Evolutionary conservation across 129 eudicot genomes (phyloP).

Genomic region (Silybum marianum): DNA sequence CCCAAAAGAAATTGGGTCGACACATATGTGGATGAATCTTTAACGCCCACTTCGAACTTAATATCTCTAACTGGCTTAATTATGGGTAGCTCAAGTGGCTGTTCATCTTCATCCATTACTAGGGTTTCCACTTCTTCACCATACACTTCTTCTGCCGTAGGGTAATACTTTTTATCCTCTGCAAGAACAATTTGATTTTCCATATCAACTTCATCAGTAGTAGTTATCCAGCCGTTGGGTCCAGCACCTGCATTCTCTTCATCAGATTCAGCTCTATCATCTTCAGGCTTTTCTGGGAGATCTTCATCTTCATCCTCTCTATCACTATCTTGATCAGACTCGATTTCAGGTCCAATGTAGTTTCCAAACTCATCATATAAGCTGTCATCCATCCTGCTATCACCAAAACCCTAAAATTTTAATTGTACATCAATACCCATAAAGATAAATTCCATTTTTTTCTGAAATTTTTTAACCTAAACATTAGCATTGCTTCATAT

Average conservation of each 20-base stretch:
- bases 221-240: conserved; percentile 79
- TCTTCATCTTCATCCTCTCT: conserved; percentile 77
- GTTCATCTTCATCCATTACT: conserved; percentile 98
- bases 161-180: conserved; percentile 96
- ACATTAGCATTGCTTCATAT: not conserved
- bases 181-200: conserved; percentile 89
- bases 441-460: not conserved
- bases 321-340: conserved; percentile 87
- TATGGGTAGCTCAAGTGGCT: conserved; percentile 82
- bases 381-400: conserved; percentile 75
- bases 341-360: conserved; percentile 97
- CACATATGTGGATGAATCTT: conserved; percentile 88
- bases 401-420: conserved; percentile 18
- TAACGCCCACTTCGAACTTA: conserved; percentile 86
- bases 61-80: conserved; percentile 83
- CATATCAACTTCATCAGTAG: conserved; percentile 70
- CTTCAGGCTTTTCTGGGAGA: conserved; percentile 50
- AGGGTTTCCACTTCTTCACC: conserved; percentile 97
- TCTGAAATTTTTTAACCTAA: not conserved
- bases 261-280: conserved; percentile 58
- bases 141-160: conserved; percentile 98
- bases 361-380: conserved; percentile 98
- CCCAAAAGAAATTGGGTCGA: conserved; percentile 91
- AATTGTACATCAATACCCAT: not conserved
- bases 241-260: conserved; percentile 65